These are phyloP conservation scores for Vigna reflexopilosa DNA, from an alignment of 306 rosid genomes.

Conservation along the genomic window DNA sequence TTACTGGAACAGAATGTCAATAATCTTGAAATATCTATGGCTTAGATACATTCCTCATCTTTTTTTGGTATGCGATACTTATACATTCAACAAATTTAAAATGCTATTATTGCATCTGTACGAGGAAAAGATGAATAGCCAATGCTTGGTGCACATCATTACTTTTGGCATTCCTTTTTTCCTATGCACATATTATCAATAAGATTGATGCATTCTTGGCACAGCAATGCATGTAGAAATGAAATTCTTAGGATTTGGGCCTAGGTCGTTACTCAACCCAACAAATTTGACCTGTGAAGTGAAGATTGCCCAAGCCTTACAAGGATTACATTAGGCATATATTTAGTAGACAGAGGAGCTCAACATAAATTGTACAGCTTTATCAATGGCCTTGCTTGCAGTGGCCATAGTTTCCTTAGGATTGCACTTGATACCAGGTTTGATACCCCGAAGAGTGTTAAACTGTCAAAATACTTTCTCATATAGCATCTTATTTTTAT, in stretches of 20 bases:
- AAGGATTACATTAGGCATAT: background rate
- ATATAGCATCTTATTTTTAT: conserved; percentile 7
- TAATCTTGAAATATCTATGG: conserved; percentile 23
- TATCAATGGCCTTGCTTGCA: conserved; percentile 14
- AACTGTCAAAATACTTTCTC: conserved; percentile 11
- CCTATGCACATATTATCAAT: conserved; percentile 5
- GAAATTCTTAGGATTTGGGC: background rate
- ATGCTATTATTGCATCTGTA: background rate
- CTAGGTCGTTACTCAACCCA: background rate
- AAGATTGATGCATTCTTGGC: conserved; percentile 13
- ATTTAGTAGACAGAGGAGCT: background rate
- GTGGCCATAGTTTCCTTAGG: conserved; percentile 25
- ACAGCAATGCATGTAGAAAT: conserved; percentile 8
- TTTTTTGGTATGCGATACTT: background rate
- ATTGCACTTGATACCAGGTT: conserved; percentile 7
- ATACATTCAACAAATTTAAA: background rate
- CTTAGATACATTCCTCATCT: conserved; percentile 33
- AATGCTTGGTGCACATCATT: conserved; percentile 12
- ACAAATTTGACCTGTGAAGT: background rate
- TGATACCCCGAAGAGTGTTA: conserved; percentile 1
- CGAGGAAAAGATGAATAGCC: conserved; percentile 7
- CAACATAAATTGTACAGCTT: background rate
- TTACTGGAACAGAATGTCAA: conserved; percentile 15
- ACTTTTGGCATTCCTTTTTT: conserved; percentile 9
- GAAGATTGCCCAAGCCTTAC: background rate